Conservation (phyloP, 164 flowering plant species). For the Paratinospora sagittata region DNA sequence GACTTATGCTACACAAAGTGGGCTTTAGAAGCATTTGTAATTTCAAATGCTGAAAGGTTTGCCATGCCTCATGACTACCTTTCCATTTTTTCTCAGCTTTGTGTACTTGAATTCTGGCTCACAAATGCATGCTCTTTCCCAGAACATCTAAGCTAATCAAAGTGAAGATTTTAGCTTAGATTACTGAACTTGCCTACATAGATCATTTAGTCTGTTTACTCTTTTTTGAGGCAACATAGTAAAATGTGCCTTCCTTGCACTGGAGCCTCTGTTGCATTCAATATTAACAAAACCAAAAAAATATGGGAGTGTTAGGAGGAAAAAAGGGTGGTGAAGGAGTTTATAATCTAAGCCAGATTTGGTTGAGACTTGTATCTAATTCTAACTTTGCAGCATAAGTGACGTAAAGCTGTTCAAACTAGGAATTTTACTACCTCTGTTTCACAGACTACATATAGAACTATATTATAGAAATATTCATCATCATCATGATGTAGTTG, state of each 20-base stretch:
- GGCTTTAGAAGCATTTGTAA: conserved; percentile 91
- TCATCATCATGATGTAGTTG: too few relatives aligned
- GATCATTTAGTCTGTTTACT: background rate
- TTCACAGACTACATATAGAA: too few relatives aligned
- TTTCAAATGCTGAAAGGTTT: conserved; percentile 87
- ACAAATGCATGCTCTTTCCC: background rate
- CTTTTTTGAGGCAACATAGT: background rate
- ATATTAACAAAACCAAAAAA: too few relatives aligned
- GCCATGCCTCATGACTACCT: conserved; percentile 4
- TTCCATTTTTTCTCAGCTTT: background rate
- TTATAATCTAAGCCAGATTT: too few relatives aligned
- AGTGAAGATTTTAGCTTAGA: background rate
- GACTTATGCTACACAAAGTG: conserved; percentile 77
- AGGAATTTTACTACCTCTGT: too few relatives aligned
- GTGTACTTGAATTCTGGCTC: background rate
- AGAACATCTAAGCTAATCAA: background rate
- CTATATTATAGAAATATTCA: too few relatives aligned
- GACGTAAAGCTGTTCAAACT: too few relatives aligned
- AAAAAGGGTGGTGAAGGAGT: too few relatives aligned
- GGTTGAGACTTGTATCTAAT: too few relatives aligned
- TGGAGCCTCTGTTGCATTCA: background rate
- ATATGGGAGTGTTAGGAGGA: too few relatives aligned
- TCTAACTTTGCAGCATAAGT: too few relatives aligned
- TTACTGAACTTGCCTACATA: background rate
- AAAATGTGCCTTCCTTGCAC: background rate